A percentile compares a stretch with the other conserved stretches of the same genome.
phyloP scores from a whole-genome alignment of 2,329 filamentous ascomycete genomes.

The Nigrospora sphaerica region DNA sequence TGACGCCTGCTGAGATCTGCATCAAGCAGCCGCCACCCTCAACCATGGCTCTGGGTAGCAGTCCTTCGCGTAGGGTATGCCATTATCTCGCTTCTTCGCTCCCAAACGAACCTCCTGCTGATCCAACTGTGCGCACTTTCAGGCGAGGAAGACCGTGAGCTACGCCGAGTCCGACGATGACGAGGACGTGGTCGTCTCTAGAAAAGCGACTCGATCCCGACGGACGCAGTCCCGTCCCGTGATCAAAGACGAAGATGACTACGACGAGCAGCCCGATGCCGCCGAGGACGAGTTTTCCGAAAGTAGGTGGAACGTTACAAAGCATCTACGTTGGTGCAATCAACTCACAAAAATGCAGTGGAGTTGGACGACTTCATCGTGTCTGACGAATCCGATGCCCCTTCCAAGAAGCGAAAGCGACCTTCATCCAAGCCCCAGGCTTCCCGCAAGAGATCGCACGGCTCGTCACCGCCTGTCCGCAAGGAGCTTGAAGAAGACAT shows the following conservation, averaged over 20 bases:
- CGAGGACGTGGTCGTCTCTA: slow-evolving; percentile 57
- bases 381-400: slow-evolving; percentile 75
- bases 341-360: slow-evolving; percentile 25
- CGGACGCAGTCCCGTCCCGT: slow-evolving; percentile 47
- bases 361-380: slow-evolving; percentile 86
- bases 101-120: background rate
- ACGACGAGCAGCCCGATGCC: slow-evolving; percentile 51
- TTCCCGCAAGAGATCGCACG: slow-evolving; percentile 56
- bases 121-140: background rate
- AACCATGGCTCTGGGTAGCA: slow-evolving; percentile 47
- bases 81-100: background rate
- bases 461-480: slow-evolving; percentile 34
- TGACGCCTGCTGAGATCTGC: slow-evolving; percentile 32
- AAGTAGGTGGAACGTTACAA: too few species aligned
- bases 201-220: slow-evolving; percentile 29
- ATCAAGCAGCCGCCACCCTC: slow-evolving; percentile 32
- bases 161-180: slow-evolving; percentile 84
- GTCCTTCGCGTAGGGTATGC: slow-evolving; percentile 72
- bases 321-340: too few species aligned
- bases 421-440: slow-evolving; percentile 38
- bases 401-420: slow-evolving; percentile 72
- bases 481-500: slow-evolving; percentile 28
- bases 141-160: slow-evolving; percentile 56
- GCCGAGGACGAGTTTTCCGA: slow-evolving; percentile 43
- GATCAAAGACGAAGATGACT: slow-evolving; percentile 62